phyloP scores from a whole-genome alignment of 371 early-diverging fungal species.

The Rhizomucor pusillus region DNA sequence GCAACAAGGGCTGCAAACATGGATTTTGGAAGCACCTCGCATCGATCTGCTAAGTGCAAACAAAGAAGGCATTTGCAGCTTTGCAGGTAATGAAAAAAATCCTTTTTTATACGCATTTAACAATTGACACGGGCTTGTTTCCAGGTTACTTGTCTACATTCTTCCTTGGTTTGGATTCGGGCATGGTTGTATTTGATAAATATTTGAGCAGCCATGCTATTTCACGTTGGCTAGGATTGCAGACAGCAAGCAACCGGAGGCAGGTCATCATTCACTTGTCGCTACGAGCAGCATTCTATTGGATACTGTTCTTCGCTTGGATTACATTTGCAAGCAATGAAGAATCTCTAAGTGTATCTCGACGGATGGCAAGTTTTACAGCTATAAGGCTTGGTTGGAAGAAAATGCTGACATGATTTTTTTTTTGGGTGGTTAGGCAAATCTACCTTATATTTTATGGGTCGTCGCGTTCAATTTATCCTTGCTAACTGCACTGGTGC shows the following conservation, averaged over 20 bases:
- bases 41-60: slow-evolving; percentile 80
- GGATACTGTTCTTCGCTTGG: slow-evolving; percentile 37
- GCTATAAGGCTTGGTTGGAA: background rate
- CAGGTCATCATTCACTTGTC: slow-evolving; percentile 14
- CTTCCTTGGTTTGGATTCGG: slow-evolving; percentile 68
- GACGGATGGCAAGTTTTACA: slow-evolving; percentile 57
- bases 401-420: background rate
- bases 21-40: slow-evolving; percentile 78
- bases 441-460: slow-evolving; percentile 77
- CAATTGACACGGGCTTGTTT: background rate
- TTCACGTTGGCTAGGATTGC: slow-evolving; percentile 1
- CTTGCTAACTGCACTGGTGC: slow-evolving; percentile 49
- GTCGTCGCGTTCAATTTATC: slow-evolving; percentile 67
- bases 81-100: slow-evolving; percentile 49
- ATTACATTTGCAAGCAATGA: slow-evolving; percentile 12
- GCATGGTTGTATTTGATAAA: slow-evolving; percentile 31
- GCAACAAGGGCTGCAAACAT: slow-evolving; percentile 60
- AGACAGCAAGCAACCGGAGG: background rate
- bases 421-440: slow-evolving; percentile 47
- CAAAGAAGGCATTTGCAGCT: slow-evolving; percentile 89
- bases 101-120: no score
- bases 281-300: slow-evolving; percentile 13
- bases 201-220: slow-evolving; percentile 3
- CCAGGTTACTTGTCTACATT: slow-evolving; percentile 82
- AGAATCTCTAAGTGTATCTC: slow-evolving; percentile 48